phyloP scores from a whole-genome alignment of 2,329 filamentous ascomycete genomes.

The Exophiala xenobiotica region DNA sequence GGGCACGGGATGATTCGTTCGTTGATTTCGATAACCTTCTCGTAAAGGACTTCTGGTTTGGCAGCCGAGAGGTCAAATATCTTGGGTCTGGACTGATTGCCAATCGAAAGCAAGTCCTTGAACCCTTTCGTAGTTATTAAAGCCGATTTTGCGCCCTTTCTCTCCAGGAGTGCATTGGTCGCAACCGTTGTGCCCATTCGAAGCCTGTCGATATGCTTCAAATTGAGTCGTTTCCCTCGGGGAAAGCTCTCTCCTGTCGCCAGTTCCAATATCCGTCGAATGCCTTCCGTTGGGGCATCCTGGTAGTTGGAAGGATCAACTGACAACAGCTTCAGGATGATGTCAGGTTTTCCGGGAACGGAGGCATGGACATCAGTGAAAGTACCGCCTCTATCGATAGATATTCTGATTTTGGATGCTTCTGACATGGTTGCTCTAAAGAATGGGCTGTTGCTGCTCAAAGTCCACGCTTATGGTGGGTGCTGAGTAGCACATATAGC shows the following conservation, averaged over 20 bases:
- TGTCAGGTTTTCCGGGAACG: conserved; percentile 34
- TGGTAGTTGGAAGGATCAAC: conserved; percentile 42
- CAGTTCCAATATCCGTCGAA: conserved; percentile 66
- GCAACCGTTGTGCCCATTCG: conserved; percentile 85
- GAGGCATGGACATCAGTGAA: conserved; percentile 44
- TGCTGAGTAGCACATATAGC: conserved; percentile 3
- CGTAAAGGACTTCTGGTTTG: conserved; percentile 69
- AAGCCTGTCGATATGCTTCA: conserved; percentile 2
- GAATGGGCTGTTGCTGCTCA: neutral
- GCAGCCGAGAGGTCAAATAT: conserved; percentile 90
- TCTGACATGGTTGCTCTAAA: neutral
- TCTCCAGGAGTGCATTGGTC: conserved; percentile 81
- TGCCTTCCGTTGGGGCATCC: conserved; percentile 69
- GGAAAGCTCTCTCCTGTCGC: conserved; percentile 13
- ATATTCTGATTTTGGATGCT: conserved; percentile 10
- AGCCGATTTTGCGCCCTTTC: conserved; percentile 84
- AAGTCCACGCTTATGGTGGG: neutral
- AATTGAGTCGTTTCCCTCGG: conserved; percentile 6
- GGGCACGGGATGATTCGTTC: conserved; percentile 20
- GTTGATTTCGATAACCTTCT: conserved; percentile 31
- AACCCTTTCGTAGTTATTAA: conserved; percentile 86
- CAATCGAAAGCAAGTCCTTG: conserved; percentile 81
- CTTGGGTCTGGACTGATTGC: conserved; percentile 83
- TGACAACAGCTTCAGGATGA: conserved; percentile 43
- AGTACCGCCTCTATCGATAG: conserved; percentile 40